Conservation (phyloP, 495 filamentous ascomycete genomes). For the Neurospora tetraspora region DNA sequence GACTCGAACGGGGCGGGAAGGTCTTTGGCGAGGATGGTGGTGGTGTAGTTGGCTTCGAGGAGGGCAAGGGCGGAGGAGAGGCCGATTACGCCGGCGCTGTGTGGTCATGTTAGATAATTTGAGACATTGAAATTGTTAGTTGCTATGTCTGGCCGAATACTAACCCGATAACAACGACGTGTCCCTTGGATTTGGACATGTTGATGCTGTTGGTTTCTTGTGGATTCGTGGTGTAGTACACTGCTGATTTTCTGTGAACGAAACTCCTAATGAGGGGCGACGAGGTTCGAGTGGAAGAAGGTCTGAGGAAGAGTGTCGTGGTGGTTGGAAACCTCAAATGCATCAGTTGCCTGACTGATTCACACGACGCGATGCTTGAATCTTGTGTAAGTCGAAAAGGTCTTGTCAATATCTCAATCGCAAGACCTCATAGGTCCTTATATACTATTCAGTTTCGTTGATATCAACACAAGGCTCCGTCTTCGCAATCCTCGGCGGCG, state of each 20-base stretch:
- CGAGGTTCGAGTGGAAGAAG: neutral
- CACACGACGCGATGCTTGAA: neutral
- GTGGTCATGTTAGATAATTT: neutral
- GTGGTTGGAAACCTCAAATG: neutral
- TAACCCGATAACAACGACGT: slow-evolving; percentile 9
- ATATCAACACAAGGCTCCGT: neutral
- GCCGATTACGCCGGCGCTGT: slow-evolving; percentile 50
- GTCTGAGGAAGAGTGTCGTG: neutral
- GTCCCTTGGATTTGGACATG: neutral
- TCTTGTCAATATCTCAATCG: neutral
- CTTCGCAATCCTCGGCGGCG: neutral
- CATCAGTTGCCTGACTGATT: neutral
- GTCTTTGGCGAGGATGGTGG: slow-evolving; percentile 48
- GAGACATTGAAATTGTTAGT: neutral
- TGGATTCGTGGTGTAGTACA: neutral
- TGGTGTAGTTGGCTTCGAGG: slow-evolving; percentile 34
- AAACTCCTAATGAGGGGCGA: neutral
- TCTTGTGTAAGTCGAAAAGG: neutral
- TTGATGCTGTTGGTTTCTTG: neutral
- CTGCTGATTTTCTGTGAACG: neutral
- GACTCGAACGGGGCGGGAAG: slow-evolving; percentile 40
- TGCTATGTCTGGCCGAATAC: neutral
- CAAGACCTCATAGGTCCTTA: neutral
- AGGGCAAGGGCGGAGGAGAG: slow-evolving; percentile 43
- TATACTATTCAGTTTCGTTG: neutral